Conservation (phyloP, 768 basidiomycete genomes). For the Leccinum incarnatum region DNA sequence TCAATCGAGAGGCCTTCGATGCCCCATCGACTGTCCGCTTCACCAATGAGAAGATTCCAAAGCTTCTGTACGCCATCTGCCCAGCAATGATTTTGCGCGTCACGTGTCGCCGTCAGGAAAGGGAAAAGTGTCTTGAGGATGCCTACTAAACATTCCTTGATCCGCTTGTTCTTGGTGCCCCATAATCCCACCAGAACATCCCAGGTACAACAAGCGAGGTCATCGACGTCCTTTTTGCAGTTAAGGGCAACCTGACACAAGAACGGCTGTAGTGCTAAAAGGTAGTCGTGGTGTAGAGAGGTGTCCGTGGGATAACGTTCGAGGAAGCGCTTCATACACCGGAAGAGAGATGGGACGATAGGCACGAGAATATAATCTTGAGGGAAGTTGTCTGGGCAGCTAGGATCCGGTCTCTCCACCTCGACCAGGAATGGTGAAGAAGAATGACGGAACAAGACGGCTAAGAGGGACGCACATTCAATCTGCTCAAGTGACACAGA, state of each 20-base stretch:
- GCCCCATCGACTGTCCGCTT: conserved; percentile 64
- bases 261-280: conserved; percentile 63
- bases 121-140: conserved; percentile 72
- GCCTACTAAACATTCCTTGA: conserved; percentile 80
- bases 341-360: conserved; percentile 49
- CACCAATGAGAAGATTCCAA: conserved; percentile 55
- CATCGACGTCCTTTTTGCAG: conserved; percentile 51
- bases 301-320: conserved; percentile 67
- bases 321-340: conserved; percentile 61
- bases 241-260: conserved; percentile 82
- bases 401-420: conserved; percentile 26
- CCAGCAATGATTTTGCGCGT: conserved; percentile 36
- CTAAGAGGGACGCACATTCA: conserved; percentile 67
- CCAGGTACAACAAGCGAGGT: conserved; percentile 65
- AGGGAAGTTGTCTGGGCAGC: conserved; percentile 31
- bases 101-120: conserved; percentile 49
- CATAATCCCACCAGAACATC: conserved; percentile 64
- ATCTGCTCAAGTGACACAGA: conserved; percentile 56
- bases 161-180: conserved; percentile 69
- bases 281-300: conserved; percentile 73
- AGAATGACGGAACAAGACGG: conserved; percentile 55
- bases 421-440: conserved; percentile 54
- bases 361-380: conserved; percentile 22
- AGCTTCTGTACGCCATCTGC: conserved; percentile 49
- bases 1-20: conserved; percentile 65